phyloP scores from a whole-genome alignment of 352 stramenopile species.

The Globisporangium orthogonon region DNA sequence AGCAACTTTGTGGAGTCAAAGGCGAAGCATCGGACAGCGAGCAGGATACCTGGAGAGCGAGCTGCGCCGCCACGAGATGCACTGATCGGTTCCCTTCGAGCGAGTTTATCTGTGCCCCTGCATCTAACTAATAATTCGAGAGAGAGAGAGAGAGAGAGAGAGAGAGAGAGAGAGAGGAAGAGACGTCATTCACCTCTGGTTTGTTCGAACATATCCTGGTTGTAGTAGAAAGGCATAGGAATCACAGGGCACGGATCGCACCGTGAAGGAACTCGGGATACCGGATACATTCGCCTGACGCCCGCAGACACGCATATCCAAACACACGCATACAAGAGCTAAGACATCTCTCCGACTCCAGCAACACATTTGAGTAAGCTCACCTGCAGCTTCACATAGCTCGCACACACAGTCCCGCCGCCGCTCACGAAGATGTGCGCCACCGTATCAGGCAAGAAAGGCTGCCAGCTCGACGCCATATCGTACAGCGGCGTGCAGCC shows the following conservation, averaged over 20 bases:
- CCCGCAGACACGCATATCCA: no score
- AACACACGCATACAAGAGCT: background rate
- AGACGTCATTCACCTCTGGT: background rate
- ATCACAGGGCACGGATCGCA: constrained; percentile 11
- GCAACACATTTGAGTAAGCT: background rate
- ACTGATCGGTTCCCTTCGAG: constrained; percentile 25
- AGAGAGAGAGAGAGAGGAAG: no score
- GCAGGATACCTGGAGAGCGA: constrained; percentile 36
- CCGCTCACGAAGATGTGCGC: constrained; percentile 63
- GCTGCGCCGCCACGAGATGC: constrained; percentile 30
- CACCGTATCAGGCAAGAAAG: constrained; percentile 51
- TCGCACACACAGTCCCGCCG: constrained; percentile 52
- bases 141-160: no score
- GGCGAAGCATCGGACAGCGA: background rate
- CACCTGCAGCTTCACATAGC: constrained; percentile 50
- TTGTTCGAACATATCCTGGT: background rate
- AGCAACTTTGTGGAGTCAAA: background rate
- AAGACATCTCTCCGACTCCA: background rate
- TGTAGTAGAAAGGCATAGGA: background rate
- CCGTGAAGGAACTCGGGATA: constrained; percentile 40
- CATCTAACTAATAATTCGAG: constrained; percentile 25
- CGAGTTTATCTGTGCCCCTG: constrained; percentile 42
- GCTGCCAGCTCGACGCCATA: constrained; percentile 29
- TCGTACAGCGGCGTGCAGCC: constrained; percentile 73
- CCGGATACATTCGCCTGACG: constrained; percentile 26